These are phyloP conservation scores for Neurospora intermedia DNA, from an alignment of 495 filamentous ascomycete species.

Conservation along the genomic window DNA sequence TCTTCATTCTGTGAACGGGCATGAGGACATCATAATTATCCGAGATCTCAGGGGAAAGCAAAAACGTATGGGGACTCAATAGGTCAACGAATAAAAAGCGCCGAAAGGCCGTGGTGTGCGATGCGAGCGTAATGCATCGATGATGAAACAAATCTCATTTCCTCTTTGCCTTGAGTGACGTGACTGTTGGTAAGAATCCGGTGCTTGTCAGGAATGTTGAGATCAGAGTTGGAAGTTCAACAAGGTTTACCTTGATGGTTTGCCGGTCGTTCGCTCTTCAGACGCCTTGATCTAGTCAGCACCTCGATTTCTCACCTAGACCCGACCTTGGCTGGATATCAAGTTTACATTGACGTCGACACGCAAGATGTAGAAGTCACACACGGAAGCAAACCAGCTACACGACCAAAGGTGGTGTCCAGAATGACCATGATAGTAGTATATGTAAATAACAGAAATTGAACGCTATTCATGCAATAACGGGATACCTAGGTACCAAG, in stretches of 20 bases:
- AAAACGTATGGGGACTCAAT: neutral
- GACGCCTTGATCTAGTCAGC: neutral
- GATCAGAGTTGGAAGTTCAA: neutral
- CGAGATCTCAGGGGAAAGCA: neutral
- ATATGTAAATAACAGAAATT: neutral
- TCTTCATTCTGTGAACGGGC: neutral
- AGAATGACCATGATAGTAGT: neutral
- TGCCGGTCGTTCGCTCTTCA: neutral
- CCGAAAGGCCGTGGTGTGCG: neutral
- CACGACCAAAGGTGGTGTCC: neutral
- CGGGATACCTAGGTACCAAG: too few relatives aligned
- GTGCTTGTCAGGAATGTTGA: neutral
- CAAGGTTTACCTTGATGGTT: neutral
- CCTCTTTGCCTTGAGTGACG: neutral
- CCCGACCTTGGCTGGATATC: neutral
- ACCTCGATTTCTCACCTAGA: neutral
- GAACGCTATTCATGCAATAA: neutral
- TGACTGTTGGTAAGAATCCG: neutral
- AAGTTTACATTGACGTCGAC: neutral
- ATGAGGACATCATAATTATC: neutral
- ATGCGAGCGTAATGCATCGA: slow-evolving; percentile 1
- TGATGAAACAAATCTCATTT: neutral
- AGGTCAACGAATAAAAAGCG: neutral
- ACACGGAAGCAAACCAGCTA: neutral
- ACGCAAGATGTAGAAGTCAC: neutral